A percentile compares a stretch with the other conserved stretches of the same genome.
Conservation (phyloP, 1,284 basidiomycete species). For the Ustilago xerochloae region DNA sequence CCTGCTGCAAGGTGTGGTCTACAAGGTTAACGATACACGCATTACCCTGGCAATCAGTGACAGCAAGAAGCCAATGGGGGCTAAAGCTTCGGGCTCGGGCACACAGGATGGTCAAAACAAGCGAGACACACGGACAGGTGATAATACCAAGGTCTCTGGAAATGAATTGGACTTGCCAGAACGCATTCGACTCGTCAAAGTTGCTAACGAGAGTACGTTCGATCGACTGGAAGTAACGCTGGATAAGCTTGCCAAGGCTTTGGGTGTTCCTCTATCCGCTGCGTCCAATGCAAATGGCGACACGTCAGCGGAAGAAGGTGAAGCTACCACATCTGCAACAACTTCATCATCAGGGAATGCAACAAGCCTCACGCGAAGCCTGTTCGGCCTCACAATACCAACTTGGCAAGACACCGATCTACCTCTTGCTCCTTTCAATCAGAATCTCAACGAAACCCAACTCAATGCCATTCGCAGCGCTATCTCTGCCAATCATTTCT, state of each 20-base stretch:
- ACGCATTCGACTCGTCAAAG: slow-evolving; percentile 83
- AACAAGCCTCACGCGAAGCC: slow-evolving; percentile 55
- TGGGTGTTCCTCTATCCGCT: slow-evolving; percentile 24
- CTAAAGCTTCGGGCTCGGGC: not conserved
- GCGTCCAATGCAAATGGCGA: slow-evolving; percentile 12
- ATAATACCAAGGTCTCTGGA: slow-evolving; percentile 71
- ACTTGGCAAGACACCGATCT: slow-evolving; percentile 36
- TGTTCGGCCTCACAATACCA: slow-evolving; percentile 45
- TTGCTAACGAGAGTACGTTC: slow-evolving; percentile 90
- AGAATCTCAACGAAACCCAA: slow-evolving; percentile 83
- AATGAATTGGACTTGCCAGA: slow-evolving; percentile 83
- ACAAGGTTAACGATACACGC: slow-evolving; percentile 27
- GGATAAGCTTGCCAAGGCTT: slow-evolving; percentile 30
- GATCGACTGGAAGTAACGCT: slow-evolving; percentile 73
- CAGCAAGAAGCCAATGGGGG: slow-evolving; percentile 6
- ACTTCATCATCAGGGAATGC: slow-evolving; percentile 14
- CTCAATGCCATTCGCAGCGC: slow-evolving; percentile 82
- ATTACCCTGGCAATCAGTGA: slow-evolving; percentile 37
- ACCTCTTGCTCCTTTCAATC: slow-evolving; percentile 76
- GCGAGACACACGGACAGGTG: slow-evolving; percentile 28
- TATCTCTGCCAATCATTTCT: slow-evolving; percentile 78
- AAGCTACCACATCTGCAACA: not conserved
- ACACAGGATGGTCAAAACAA: slow-evolving; percentile 18
- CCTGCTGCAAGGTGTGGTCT: slow-evolving; percentile 45
- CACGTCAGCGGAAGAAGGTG: slow-evolving; percentile 30